Evolutionary conservation across 2,329 filamentous ascomycete genomes (phyloP), one percentile per base, ranked within the genome.

Genomic region (Apiospora kogelbergensis): DNA sequence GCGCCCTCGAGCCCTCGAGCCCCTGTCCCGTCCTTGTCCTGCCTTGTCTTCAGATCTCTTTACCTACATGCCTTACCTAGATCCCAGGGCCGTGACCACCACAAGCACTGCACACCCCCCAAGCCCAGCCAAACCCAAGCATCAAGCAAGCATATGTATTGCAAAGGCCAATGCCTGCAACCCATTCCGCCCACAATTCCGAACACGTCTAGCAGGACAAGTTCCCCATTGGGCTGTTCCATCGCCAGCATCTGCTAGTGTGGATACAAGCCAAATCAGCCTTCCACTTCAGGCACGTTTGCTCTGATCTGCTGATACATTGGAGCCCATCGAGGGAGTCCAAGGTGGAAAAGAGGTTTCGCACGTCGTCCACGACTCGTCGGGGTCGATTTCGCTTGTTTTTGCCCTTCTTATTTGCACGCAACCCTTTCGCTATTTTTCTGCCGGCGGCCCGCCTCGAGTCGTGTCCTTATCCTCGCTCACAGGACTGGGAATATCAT

Each of bases 211-310:
- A 44, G 33, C 48, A 57, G 48, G 63, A 67, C 40, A 64, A 63
- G 63, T 66, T 53, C 69, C 69, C 66, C 45, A 68, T 70, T 67
- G 69, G 63, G 22, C 69, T 37, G 41, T 53, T 33, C 10, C 15
- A 37, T 37, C 53, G 53, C 17, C 53, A 60, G 53, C 30, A 30
- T 60, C 53, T 60, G 13, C 46, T 44, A 41, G 63, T 66, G 69
- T 70, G 69, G 69, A 64, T 68, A 68, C 68, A n/a, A n/a, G 42
- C 37, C 66, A 44, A 44, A 67, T 44, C 66, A 44, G 66, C 48
- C 66, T 44, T 63, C 48, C 53, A 44, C 33, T 53, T 42, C 66
- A 37, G 17, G 42, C 42, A 60, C 53, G 30, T 60, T 60, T 60
- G 53, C 53, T 44, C 44, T 40, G 42, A 46, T 66, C 65, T 66